phyloP scores from a whole-genome alignment of 1,284 basidiomycete species.

The Microbotryomycetes sp. region DNA sequence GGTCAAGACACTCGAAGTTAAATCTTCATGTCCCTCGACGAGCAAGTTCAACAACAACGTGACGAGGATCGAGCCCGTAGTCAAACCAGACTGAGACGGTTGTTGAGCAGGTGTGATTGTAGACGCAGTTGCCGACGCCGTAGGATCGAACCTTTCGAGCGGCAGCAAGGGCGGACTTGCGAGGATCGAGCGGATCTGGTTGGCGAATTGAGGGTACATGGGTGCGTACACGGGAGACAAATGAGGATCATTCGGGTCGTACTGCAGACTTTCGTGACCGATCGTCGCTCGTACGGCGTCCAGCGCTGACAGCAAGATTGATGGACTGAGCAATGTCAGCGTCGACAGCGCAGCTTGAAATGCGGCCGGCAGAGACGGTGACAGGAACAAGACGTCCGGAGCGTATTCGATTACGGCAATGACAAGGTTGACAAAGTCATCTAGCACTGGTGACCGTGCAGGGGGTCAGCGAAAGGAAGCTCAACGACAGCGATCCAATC shows the following conservation, averaged over 20 bases:
- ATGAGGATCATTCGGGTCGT: constrained; percentile 33
- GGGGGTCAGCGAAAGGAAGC: not conserved
- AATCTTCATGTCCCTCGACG: constrained; percentile 83
- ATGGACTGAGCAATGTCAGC: constrained; percentile 68
- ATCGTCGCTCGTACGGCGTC: constrained; percentile 69
- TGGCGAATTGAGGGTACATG: constrained; percentile 49
- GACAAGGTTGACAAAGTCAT: constrained; percentile 85
- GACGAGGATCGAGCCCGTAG: constrained; percentile 68
- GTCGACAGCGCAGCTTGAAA: constrained; percentile 68
- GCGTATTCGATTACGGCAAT: constrained; percentile 59
- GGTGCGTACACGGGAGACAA: constrained; percentile 14
- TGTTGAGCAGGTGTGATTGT: not conserved
- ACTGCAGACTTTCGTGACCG: constrained; percentile 49
- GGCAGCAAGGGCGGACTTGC: not conserved
- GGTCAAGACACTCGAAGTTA: constrained; percentile 62
- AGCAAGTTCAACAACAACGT: constrained; percentile 65
- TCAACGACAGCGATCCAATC: not conserved
- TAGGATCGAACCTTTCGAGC: not conserved
- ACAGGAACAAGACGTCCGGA: constrained; percentile 70
- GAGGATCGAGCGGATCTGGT: constrained; percentile 41
- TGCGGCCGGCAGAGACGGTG: constrained; percentile 62
- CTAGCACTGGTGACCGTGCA: constrained; percentile 59
- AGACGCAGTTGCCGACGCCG: not conserved
- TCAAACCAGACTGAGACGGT: constrained; percentile 28
- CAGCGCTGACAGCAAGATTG: constrained; percentile 70